These are phyloP conservation scores for Sphagnum contortum DNA, from an alignment of 225 moss, liverwort and hornwort species.

Conservation along the genomic window DNA sequence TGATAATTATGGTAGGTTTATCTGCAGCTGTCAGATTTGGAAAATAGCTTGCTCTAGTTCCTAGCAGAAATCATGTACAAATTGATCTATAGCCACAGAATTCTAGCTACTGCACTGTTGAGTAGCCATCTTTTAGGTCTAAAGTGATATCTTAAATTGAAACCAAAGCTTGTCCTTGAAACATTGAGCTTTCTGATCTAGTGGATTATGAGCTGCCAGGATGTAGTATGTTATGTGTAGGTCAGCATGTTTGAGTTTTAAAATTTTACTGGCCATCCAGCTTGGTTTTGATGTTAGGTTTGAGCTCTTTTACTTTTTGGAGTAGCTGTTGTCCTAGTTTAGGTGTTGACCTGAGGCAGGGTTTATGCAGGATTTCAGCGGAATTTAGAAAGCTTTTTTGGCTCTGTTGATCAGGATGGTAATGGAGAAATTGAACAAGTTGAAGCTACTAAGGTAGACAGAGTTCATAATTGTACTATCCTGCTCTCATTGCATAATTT, in stretches of 20 bases:
- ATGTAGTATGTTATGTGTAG: neutral
- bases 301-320: neutral
- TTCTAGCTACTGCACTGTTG: too few relatives aligned
- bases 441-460: conserved; percentile 45
- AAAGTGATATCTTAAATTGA: too few relatives aligned
- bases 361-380: conserved; percentile 12
- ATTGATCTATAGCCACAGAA: too few relatives aligned
- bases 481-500: neutral
- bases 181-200: neutral
- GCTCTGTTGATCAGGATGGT: conserved; percentile 48
- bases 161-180: too few relatives aligned
- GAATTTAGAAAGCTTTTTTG: conserved; percentile 33
- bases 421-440: conserved; percentile 54
- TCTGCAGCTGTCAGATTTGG: neutral
- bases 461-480: neutral
- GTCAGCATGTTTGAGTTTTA: too few relatives aligned
- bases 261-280: too few relatives aligned
- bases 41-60: too few relatives aligned
- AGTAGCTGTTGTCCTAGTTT: neutral
- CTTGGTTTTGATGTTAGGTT: neutral
- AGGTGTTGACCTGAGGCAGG: neutral
- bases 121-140: too few relatives aligned
- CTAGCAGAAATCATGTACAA: too few relatives aligned
- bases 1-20: neutral
- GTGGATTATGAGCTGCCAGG: neutral